Percentiles rank a stretch among this genome's conserved stretches.
These are phyloP conservation scores for Marsdenia floribunda DNA, from an alignment of 257 asterid genomes.

Conservation along the genomic window DNA sequence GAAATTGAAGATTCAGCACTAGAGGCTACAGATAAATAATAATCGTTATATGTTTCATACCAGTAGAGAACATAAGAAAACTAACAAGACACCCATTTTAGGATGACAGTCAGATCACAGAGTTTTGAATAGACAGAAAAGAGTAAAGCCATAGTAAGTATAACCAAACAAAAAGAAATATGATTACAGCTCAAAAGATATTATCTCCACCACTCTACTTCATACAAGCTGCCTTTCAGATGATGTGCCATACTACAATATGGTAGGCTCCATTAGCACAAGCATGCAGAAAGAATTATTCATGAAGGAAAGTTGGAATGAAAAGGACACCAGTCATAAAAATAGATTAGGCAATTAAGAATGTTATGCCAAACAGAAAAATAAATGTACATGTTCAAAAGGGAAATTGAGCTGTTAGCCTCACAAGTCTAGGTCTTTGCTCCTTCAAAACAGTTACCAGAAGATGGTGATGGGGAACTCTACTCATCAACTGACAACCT, in stretches of 20 bases:
- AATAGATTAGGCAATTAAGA: not conserved
- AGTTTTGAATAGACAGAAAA: not conserved
- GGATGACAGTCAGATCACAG: not conserved
- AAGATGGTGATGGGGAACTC: not conserved
- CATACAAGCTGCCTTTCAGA: not conserved
- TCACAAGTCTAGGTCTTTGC: not conserved
- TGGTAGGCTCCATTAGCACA: not conserved
- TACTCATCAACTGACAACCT: not conserved
- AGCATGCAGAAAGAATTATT: not conserved
- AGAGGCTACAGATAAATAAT: not conserved
- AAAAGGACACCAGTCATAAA: not conserved
- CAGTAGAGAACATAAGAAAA: not conserved
- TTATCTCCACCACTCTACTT: not conserved
- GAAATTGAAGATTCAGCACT: not conserved
- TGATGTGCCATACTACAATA: not conserved
- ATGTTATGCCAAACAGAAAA: not conserved
- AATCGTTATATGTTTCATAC: not conserved
- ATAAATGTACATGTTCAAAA: not conserved
- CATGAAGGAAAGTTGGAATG: not conserved
- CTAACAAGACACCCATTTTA: not conserved
- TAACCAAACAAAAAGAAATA: not conserved
- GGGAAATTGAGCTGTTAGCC: not conserved
- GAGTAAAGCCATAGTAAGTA: not conserved
- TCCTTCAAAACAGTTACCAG: not conserved
- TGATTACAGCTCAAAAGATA: not conserved